Conservation (phyloP, 2,329 filamentous ascomycete genomes). For the Dactylonectria estremocensis region DNA sequence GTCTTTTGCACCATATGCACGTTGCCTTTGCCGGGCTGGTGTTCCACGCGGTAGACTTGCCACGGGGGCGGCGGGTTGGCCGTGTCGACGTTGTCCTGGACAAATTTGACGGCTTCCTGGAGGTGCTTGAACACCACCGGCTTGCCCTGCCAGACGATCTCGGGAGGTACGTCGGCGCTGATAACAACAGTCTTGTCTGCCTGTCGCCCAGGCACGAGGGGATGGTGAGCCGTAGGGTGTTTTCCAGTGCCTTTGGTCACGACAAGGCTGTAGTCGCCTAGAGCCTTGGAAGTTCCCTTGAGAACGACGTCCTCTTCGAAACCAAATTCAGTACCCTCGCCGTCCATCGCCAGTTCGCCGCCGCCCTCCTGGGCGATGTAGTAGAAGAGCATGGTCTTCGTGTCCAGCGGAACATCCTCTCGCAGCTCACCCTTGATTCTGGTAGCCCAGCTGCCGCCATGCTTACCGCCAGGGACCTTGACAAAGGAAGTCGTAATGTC, state of each 20-base stretch:
- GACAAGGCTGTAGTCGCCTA: constrained; percentile 86
- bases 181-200: constrained; percentile 83
- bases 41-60: constrained; percentile 85
- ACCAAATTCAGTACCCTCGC: constrained; percentile 65
- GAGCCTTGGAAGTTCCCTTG: constrained; percentile 76
- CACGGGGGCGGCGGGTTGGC: constrained; percentile 86
- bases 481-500: constrained; percentile 95
- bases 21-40: constrained; percentile 81
- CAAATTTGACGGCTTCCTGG: constrained; percentile 64
- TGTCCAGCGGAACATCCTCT: constrained; percentile 74
- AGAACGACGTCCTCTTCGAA: constrained; percentile 76
- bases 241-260: constrained; percentile 79
- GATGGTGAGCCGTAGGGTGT: constrained; percentile 75
- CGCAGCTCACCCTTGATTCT: constrained; percentile 87
- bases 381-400: constrained; percentile 86
- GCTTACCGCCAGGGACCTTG: constrained; percentile 87
- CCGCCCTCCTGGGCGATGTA: constrained; percentile 88
- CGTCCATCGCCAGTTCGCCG: constrained; percentile 71
- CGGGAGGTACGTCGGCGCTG: constrained; percentile 76
- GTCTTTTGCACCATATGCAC: constrained; percentile 92
- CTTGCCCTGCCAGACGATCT: constrained; percentile 89
- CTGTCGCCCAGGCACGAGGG: constrained; percentile 77
- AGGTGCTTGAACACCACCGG: constrained; percentile 70
- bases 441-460: constrained; percentile 94
- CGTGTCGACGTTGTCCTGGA: constrained; percentile 64